phyloP scores from a whole-genome alignment of 2,329 filamentous ascomycete species.

The Aspergillus sp. region DNA sequence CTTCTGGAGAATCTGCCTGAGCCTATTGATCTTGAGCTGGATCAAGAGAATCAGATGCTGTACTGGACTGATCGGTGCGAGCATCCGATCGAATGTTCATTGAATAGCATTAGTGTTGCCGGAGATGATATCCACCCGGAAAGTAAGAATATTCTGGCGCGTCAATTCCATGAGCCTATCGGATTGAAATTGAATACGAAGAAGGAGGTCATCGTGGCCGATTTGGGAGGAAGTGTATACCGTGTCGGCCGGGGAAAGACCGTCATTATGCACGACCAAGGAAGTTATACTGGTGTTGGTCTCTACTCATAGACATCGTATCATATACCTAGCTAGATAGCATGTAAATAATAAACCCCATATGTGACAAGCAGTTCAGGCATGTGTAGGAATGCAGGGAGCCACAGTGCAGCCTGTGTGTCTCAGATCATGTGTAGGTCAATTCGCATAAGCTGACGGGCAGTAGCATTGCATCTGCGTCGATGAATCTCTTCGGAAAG shows the following conservation, averaged over 20 bases:
- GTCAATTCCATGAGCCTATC: constrained; percentile 21
- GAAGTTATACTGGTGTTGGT: constrained; percentile 14
- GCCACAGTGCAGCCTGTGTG: too few species aligned
- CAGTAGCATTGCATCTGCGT: too few species aligned
- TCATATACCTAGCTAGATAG: not conserved
- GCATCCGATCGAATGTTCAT: constrained; percentile 47
- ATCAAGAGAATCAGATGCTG: constrained; percentile 37
- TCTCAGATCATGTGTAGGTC: too few species aligned
- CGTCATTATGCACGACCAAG: constrained; percentile 12
- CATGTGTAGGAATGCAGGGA: too few species aligned
- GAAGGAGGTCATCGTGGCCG: constrained; percentile 16
- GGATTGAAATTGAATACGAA: constrained; percentile 17
- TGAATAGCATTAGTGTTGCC: constrained; percentile 37
- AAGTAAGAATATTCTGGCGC: constrained; percentile 11
- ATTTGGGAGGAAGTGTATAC: constrained; percentile 20
- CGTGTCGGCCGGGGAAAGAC: constrained; percentile 15
- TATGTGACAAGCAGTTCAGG: too few species aligned
- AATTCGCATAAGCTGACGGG: too few species aligned
- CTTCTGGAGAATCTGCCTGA: constrained; percentile 46
- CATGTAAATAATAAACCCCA: too few species aligned
- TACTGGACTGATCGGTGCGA: constrained; percentile 59
- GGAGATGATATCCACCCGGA: not conserved
- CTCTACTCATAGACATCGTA: not conserved
- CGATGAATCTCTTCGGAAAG: too few species aligned
- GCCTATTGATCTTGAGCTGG: constrained; percentile 53